phyloP scores from a whole-genome alignment of 2,329 filamentous ascomycete species.

The Fusarium kyushuense region DNA sequence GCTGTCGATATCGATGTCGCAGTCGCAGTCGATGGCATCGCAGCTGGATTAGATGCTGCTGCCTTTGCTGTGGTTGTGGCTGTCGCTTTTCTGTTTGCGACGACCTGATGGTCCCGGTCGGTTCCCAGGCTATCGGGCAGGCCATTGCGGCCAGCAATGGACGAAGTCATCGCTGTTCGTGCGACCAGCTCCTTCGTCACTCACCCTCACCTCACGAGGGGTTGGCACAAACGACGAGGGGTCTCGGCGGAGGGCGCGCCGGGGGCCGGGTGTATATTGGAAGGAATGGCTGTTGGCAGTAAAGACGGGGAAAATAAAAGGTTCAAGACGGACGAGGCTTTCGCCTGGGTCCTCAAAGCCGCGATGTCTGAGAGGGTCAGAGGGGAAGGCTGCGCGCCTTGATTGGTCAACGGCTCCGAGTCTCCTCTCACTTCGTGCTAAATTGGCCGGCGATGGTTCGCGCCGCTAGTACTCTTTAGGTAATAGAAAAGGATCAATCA shows the following conservation, averaged over 20 bases:
- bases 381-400: constrained; percentile 37
- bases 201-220: constrained; percentile 44
- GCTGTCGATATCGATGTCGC: constrained; percentile 24
- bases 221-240: constrained; percentile 36
- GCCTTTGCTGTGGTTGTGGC: constrained; percentile 17
- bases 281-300: constrained; percentile 36
- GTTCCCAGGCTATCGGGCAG: constrained; percentile 38
- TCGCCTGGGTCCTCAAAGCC: constrained; percentile 46
- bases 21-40: constrained; percentile 26
- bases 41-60: constrained; percentile 15
- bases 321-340: constrained; percentile 47
- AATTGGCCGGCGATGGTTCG: constrained; percentile 35
- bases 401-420: constrained; percentile 44
- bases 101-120: constrained; percentile 42
- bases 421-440: constrained; percentile 40
- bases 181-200: constrained; percentile 68
- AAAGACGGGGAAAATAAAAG: constrained; percentile 47
- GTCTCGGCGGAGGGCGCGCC: constrained; percentile 38
- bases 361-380: constrained; percentile 47
- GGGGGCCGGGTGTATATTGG: constrained; percentile 31
- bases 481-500: constrained; percentile 21
- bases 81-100: constrained; percentile 36
- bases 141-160: constrained; percentile 58
- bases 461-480: constrained; percentile 35
- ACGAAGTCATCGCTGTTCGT: constrained; percentile 72